A percentile compares a stretch with the other conserved stretches of the same genome.
phyloP scores from a whole-genome alignment of 345 rosid genomes.

The Microthlaspi erraticum region DNA sequence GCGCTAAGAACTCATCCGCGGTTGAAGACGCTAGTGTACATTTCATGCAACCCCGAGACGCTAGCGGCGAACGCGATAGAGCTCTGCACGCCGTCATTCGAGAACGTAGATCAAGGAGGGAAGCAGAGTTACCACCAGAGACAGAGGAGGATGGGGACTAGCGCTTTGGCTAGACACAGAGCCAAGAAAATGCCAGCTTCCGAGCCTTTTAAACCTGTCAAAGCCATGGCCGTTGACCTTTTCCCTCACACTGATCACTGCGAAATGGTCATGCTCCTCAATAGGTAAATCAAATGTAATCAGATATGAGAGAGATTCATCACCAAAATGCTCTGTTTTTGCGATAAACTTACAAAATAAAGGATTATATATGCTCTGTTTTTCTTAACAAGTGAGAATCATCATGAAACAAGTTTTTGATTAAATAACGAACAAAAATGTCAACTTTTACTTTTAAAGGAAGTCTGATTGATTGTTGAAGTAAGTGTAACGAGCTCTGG shows the following conservation, averaged over 20 bases:
- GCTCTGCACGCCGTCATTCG: conserved; percentile 84
- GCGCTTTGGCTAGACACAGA: conserved; percentile 85
- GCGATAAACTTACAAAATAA: no score
- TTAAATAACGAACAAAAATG: background rate
- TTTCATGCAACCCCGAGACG: conserved; percentile 96
- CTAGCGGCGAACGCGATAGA: conserved; percentile 91
- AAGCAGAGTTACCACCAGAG: conserved; percentile 60
- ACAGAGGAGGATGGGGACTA: conserved; percentile 76
- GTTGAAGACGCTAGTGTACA: conserved; percentile 83
- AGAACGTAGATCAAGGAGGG: conserved; percentile 71
- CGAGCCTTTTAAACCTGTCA: conserved; percentile 86
- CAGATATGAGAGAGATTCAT: no score
- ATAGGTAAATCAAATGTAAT: no score
- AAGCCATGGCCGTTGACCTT: conserved; percentile 97
- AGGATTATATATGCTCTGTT: conserved; percentile 33
- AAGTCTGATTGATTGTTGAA: conserved; percentile 36
- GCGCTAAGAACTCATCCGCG: conserved; percentile 76
- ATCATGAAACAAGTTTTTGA: background rate
- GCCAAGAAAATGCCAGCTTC: conserved; percentile 90
- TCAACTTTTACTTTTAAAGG: conserved; percentile 8
- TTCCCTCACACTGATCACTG: conserved; percentile 96
- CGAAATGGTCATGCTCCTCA: conserved; percentile 93
- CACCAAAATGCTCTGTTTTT: no score
- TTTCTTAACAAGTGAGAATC: conserved; percentile 17
- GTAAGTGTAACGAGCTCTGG: conserved; percentile 46